phyloP scores from a whole-genome alignment of 2,329 filamentous ascomycete genomes.

The Didymella arachidicola region DNA sequence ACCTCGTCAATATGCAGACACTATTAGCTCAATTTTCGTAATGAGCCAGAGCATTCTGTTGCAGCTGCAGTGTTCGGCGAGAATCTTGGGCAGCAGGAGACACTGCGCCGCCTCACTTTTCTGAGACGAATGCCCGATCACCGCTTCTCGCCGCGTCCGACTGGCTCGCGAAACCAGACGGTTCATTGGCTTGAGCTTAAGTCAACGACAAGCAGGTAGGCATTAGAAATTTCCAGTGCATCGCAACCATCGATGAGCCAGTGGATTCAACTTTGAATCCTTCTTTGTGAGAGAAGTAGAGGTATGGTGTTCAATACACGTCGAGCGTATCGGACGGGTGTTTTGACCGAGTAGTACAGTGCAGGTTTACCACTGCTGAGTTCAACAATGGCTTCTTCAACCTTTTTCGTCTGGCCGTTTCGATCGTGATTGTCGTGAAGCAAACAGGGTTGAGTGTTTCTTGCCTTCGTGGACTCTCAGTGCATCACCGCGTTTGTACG shows the following conservation, averaged over 20 bases:
- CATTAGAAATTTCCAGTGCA: background rate
- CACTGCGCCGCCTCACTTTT: background rate
- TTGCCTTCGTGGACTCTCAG: background rate
- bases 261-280: background rate
- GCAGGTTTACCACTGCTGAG: background rate
- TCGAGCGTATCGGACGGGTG: background rate
- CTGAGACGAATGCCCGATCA: background rate
- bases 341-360: background rate
- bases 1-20: background rate
- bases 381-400: background rate
- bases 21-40: background rate
- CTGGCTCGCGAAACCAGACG: background rate
- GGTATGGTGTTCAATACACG: background rate
- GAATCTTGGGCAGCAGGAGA: background rate
- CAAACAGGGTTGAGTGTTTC: background rate
- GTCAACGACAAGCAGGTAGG: background rate
- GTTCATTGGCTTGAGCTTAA: slow-evolving; percentile 9
- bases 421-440: background rate
- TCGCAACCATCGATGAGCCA: background rate
- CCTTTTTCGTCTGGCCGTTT: background rate
- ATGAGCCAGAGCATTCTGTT: background rate
- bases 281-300: background rate
- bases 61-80: background rate
- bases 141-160: background rate
- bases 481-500: slow-evolving; percentile 3